A percentile compares a stretch with the other conserved stretches of the same genome.
Conservation (phyloP, 257 asterid species). For the Cruciata laevipes region DNA sequence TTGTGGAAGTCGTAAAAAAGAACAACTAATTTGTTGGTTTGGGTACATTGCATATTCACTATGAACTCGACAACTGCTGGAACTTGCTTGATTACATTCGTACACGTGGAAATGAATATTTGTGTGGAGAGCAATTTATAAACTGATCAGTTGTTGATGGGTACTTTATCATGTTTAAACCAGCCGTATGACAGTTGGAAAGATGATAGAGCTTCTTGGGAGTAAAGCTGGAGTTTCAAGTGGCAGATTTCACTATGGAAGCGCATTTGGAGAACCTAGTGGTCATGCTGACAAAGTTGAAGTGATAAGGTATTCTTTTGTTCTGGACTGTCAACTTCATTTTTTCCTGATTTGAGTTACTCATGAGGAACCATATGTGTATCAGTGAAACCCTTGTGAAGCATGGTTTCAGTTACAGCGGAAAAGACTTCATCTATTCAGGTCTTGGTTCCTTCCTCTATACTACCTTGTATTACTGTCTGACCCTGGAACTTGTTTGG, state of each 20-base stretch:
- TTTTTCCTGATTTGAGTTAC: constrained; percentile 15
- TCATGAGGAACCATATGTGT: constrained; percentile 18
- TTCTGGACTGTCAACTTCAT: constrained; percentile 14
- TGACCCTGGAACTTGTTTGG: neutral
- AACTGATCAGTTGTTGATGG: too few relatives aligned
- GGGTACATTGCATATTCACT: too few relatives aligned
- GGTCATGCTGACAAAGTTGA: constrained; percentile 96
- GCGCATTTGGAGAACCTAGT: constrained; percentile 98
- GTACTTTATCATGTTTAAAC: constrained; percentile 17
- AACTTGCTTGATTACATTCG: too few relatives aligned
- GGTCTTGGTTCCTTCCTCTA: constrained; percentile 31
- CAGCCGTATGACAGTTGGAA: constrained; percentile 99
- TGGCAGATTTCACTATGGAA: constrained; percentile 95
- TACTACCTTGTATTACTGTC: neutral
- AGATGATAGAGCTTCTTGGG: constrained; percentile 96
- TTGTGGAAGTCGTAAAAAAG: too few relatives aligned
- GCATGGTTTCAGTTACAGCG: constrained; percentile 90
- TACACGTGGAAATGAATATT: too few relatives aligned
- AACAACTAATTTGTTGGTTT: too few relatives aligned
- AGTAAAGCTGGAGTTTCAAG: constrained; percentile 97
- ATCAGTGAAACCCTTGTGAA: constrained; percentile 85
- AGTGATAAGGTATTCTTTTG: constrained; percentile 57
- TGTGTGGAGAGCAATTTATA: too few relatives aligned
- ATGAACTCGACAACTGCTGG: too few relatives aligned
- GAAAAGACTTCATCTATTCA: constrained; percentile 90